Evolutionary conservation across 1,139 yeast species (phyloP).

Genomic region (Magnusiomyces starmeri): DNA sequence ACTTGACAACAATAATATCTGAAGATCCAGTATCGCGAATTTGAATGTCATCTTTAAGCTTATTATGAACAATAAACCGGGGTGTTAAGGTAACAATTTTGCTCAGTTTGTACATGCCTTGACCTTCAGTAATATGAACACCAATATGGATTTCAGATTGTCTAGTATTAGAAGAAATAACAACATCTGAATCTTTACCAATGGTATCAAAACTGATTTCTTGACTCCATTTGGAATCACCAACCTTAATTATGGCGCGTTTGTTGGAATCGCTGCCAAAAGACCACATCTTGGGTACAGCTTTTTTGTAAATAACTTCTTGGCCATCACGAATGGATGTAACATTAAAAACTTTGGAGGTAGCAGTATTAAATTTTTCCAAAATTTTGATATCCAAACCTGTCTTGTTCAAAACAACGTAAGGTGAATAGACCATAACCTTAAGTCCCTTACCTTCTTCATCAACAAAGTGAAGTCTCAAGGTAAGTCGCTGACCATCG

Average conservation of each 20-base stretch:
- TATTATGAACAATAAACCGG: conserved; percentile 66
- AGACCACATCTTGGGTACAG: conserved; percentile 77
- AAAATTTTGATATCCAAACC: conserved; percentile 55
- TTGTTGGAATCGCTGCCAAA: conserved; percentile 59
- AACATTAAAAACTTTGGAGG: conserved; percentile 33
- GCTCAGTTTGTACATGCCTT: conserved; percentile 70
- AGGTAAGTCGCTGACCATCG: conserved; percentile 60
- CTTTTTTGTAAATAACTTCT: conserved; percentile 27
- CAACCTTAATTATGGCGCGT: conserved; percentile 62
- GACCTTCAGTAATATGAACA: conserved; percentile 71
- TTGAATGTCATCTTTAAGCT: conserved; percentile 48
- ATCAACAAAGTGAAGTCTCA: conserved; percentile 57
- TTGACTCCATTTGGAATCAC: conserved; percentile 67
- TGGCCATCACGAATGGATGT: conserved; percentile 11
- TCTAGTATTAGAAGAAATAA: conserved; percentile 49
- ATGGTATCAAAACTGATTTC: conserved; percentile 84
- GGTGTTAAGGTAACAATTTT: conserved; percentile 80
- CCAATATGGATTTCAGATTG: conserved; percentile 62
- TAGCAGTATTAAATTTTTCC: conserved; percentile 47
- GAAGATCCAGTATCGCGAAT: conserved; percentile 54
- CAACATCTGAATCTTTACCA: conserved; percentile 70
- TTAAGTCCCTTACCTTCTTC: conserved; percentile 20
- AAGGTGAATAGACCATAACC: conserved; percentile 75
- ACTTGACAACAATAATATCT: conserved; percentile 34
- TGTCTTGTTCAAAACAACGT: conserved; percentile 73